Percentiles rank a stretch among this genome's conserved stretches.
These are phyloP conservation scores for Penicillium griseofulvum DNA, from an alignment of 2,329 filamentous ascomycete genomes.

Conservation along the genomic window DNA sequence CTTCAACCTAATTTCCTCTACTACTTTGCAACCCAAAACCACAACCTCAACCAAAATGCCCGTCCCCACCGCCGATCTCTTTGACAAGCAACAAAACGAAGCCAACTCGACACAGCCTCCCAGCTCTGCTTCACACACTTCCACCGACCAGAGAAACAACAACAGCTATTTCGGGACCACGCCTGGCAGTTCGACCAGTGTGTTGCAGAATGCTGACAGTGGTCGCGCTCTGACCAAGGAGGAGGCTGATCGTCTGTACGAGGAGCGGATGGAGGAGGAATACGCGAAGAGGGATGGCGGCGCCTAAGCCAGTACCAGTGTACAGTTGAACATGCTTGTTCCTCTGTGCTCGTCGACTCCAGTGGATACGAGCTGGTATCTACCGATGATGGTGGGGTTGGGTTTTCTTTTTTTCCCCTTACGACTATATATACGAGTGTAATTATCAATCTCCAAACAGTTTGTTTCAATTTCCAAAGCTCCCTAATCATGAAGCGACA, in stretches of 20 bases:
- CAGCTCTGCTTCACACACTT: neutral
- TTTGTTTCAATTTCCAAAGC: too few species aligned
- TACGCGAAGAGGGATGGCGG: constrained; percentile 47
- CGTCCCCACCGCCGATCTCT: constrained; percentile 18
- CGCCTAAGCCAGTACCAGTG: constrained; percentile 27
- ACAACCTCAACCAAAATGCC: constrained; percentile 16
- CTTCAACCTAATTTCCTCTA: too few species aligned
- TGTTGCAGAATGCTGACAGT: constrained; percentile 17
- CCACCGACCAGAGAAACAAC: constrained; percentile 2
- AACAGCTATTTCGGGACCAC: constrained; percentile 15
- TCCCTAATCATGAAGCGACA: neutral
- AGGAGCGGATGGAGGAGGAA: constrained; percentile 50
- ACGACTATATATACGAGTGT: neutral
- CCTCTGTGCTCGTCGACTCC: neutral
- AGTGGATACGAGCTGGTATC: neutral
- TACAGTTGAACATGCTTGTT: neutral
- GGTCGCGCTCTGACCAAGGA: constrained; percentile 37
- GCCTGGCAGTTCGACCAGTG: constrained; percentile 18
- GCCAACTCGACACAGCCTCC: constrained; percentile 10
- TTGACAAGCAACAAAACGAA: constrained; percentile 16
- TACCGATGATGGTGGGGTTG: neutral
- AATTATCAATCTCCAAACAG: neutral
- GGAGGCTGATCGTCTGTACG: constrained; percentile 45
- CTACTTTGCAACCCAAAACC: neutral
- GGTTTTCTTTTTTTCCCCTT: neutral